A percentile compares a stretch with the other conserved stretches of the same genome.
Evolutionary conservation across 202 grass and related monocot species (phyloP).

Genomic region (Brachypodium distachyon): DNA sequence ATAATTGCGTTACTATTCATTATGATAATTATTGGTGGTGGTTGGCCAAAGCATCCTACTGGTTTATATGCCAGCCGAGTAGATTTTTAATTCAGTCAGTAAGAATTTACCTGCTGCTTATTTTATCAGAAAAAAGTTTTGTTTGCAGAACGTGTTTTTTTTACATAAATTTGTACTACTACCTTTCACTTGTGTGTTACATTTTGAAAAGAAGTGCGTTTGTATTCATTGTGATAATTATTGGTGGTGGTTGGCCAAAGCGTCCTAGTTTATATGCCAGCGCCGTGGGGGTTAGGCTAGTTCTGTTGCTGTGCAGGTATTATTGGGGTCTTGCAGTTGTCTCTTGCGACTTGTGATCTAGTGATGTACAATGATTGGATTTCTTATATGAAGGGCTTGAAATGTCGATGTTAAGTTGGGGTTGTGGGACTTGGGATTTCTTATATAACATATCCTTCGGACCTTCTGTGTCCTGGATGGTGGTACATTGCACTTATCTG

Average conservation of each 20-base stretch:
- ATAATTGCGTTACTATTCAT: not conserved
- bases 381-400: constrained; percentile 1
- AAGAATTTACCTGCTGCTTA: not conserved
- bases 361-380: constrained; percentile 18
- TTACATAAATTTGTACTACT: not conserved
- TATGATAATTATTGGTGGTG: not conserved
- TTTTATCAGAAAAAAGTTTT: not conserved
- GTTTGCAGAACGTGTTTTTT: not conserved
- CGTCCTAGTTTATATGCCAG: not conserved
- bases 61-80: not conserved
- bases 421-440: not conserved
- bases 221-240: constrained; percentile 4
- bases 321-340: not conserved
- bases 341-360: constrained; percentile 2
- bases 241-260: constrained; percentile 10
- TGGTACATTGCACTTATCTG: not conserved
- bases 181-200: not conserved
- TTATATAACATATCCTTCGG: too few relatives aligned
- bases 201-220: not conserved
- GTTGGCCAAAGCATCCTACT: not conserved
- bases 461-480: not conserved
- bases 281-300: not conserved
- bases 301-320: constrained; percentile 9
- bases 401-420: not conserved
- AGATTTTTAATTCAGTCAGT: not conserved